phyloP scores from a whole-genome alignment of 805 yeast species.

The Myxozyma mucilagina region DNA sequence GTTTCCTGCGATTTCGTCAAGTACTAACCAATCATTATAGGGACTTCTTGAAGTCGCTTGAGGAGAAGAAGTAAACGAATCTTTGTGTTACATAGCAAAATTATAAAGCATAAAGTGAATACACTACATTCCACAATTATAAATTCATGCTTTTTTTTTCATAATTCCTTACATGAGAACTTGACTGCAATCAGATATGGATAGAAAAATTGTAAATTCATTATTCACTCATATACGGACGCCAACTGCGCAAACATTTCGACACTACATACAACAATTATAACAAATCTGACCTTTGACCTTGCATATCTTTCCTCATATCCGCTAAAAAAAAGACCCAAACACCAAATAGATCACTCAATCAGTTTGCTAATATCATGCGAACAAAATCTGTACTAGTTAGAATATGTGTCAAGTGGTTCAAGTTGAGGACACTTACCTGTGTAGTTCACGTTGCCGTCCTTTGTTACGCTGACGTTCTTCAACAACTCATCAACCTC shows the following conservation, averaged over 20 bases:
- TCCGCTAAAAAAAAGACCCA: background rate
- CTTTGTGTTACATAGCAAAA: background rate
- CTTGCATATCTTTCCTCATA: background rate
- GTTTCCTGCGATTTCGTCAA: background rate
- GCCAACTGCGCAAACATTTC: background rate
- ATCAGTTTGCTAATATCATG: slow-evolving; percentile 32
- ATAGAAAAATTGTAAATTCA: background rate
- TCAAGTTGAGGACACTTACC: slow-evolving; percentile 39
- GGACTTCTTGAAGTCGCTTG: slow-evolving; percentile 28
- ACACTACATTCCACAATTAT: background rate
- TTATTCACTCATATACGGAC: background rate
- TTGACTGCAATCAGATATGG: too few species aligned
- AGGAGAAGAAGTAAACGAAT: slow-evolving; percentile 14
- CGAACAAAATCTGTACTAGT: slow-evolving; percentile 28
- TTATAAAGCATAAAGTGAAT: background rate
- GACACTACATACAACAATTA: background rate
- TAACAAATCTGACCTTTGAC: background rate
- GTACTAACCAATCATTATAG: background rate
- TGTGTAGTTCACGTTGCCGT: slow-evolving; percentile 92
- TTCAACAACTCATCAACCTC: slow-evolving; percentile 96
- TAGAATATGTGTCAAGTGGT: background rate
- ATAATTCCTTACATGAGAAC: too few species aligned
- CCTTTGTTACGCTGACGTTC: slow-evolving; percentile 90
- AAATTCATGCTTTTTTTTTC: too few species aligned
- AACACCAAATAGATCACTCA: background rate